These are phyloP conservation scores for Trichoderma arundinaceum DNA, from an alignment of 2,329 filamentous ascomycete genomes.

Conservation along the genomic window DNA sequence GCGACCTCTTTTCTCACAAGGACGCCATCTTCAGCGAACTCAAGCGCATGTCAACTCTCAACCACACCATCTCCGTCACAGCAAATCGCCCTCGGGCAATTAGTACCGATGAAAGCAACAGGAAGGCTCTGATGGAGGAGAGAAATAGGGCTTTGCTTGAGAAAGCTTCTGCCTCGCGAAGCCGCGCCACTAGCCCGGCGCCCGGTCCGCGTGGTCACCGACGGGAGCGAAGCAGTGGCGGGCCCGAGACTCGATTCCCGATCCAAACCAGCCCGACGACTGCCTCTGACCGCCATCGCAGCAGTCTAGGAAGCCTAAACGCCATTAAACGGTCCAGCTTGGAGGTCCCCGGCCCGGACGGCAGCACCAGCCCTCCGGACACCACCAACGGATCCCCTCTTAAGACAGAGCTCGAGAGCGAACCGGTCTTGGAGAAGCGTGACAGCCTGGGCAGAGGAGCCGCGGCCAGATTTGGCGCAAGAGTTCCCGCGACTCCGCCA, in stretches of 20 bases:
- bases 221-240: constrained; percentile 78
- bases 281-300: constrained; percentile 59
- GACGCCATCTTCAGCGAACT: constrained; percentile 94
- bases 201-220: constrained; percentile 68
- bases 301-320: constrained; percentile 57
- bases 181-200: constrained; percentile 75
- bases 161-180: constrained; percentile 67
- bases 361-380: constrained; percentile 47
- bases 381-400: constrained; percentile 51
- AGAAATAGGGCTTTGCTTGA: constrained; percentile 81
- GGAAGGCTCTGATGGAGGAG: constrained; percentile 92
- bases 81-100: constrained; percentile 78
- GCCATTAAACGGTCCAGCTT: constrained; percentile 70
- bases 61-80: constrained; percentile 63
- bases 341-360: constrained; percentile 73
- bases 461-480: constrained; percentile 53
- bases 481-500: constrained; percentile 45
- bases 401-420: constrained; percentile 34
- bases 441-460: constrained; percentile 65
- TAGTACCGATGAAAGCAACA: constrained; percentile 94
- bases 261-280: constrained; percentile 71
- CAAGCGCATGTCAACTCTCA: constrained; percentile 81
- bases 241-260: constrained; percentile 81
- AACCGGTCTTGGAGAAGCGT: constrained; percentile 58
- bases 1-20: constrained; percentile 92